Evolutionary conservation across 2,329 filamentous ascomycete species (phyloP).

Genomic region (Aureobasidium sp.): DNA sequence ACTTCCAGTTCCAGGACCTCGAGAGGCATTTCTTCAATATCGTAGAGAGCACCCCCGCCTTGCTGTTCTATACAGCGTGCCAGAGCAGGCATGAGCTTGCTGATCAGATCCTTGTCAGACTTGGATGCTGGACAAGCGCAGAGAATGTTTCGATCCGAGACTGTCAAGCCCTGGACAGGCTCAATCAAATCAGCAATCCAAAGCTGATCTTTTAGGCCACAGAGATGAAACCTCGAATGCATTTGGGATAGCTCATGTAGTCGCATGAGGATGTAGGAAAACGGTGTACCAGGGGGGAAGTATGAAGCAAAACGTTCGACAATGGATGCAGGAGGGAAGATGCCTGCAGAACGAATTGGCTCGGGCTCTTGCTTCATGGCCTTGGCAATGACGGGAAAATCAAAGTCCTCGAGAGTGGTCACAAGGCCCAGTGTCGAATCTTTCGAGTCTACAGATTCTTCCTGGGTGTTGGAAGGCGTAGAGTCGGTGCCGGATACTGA

Average conservation of each 20-base stretch:
- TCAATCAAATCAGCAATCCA: slow-evolving; percentile 70
- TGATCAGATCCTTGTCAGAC: slow-evolving; percentile 42
- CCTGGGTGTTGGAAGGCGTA: not conserved
- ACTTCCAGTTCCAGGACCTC: slow-evolving; percentile 59
- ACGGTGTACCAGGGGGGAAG: slow-evolving; percentile 72
- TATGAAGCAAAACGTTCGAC: slow-evolving; percentile 73
- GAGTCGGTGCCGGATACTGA: not conserved
- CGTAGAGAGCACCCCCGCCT: slow-evolving; percentile 59
- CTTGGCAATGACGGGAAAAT: slow-evolving; percentile 55
- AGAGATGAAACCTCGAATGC: slow-evolving; percentile 64
- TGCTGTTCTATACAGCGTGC: slow-evolving; percentile 65
- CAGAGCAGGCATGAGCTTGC: slow-evolving; percentile 52
- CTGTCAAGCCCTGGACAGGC: slow-evolving; percentile 56
- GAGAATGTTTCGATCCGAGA: slow-evolving; percentile 69
- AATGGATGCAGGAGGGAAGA: slow-evolving; percentile 64
- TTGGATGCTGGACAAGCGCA: slow-evolving; percentile 61
- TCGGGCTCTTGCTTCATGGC: slow-evolving; percentile 59
- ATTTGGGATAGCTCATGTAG: slow-evolving; percentile 62
- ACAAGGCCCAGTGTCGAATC: slow-evolving; percentile 60
- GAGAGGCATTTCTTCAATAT: slow-evolving; percentile 63
- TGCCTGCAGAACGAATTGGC: slow-evolving; percentile 62
- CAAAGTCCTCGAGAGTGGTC: slow-evolving; percentile 66
- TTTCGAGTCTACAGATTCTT: not conserved
- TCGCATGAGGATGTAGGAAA: slow-evolving; percentile 73
- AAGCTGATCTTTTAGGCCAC: slow-evolving; percentile 55